Percentiles rank a stretch among this genome's conserved stretches.
phyloP scores from a whole-genome alignment of 352 stramenopile species.

The Phytophthora hibernalis region DNA sequence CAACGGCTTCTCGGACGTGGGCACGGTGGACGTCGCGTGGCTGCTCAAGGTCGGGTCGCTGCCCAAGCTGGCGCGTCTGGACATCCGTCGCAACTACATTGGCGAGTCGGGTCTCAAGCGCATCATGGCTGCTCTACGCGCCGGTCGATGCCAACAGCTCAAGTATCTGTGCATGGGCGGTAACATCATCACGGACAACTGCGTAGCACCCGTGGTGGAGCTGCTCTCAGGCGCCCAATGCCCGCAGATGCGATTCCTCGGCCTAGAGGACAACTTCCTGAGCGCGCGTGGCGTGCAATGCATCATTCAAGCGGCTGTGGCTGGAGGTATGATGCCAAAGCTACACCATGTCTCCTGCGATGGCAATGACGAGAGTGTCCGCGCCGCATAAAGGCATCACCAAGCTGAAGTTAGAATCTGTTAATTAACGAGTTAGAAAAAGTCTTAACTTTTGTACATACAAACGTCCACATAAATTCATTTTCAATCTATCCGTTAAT shows the following conservation, averaged over 20 bases:
- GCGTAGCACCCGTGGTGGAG: slow-evolving; percentile 71
- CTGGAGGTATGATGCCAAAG: slow-evolving; percentile 86
- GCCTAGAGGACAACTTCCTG: slow-evolving; percentile 86
- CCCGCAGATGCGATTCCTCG: slow-evolving; percentile 81
- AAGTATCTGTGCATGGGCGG: slow-evolving; percentile 88
- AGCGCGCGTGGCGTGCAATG: slow-evolving; percentile 73
- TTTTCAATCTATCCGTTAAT: slow-evolving; percentile 2
- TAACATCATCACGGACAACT: slow-evolving; percentile 89
- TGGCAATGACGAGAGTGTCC: slow-evolving; percentile 34
- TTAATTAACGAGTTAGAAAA: slow-evolving; percentile 39
- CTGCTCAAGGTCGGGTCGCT: slow-evolving; percentile 69
- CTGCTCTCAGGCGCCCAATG: slow-evolving; percentile 67
- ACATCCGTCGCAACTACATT: slow-evolving; percentile 86
- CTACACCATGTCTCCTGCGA: slow-evolving; percentile 79
- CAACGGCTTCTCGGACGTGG: slow-evolving; percentile 81
- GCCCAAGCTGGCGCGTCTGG: slow-evolving; percentile 70
- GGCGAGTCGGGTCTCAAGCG: slow-evolving; percentile 77
- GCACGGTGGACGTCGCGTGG: slow-evolving; percentile 77
- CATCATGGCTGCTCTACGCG: slow-evolving; percentile 68
- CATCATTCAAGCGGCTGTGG: slow-evolving; percentile 79
- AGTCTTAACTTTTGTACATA: slow-evolving; percentile 25
- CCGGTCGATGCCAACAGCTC: slow-evolving; percentile 60
- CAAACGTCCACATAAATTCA: too few relatives aligned
- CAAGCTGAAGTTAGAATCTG: slow-evolving; percentile 36
- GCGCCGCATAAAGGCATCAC: slow-evolving; percentile 23